Evolutionary conservation across 257 asterid genomes (phyloP), one percentile per base, ranked within the genome.

Genomic region (Pogostemon cablin): DNA sequence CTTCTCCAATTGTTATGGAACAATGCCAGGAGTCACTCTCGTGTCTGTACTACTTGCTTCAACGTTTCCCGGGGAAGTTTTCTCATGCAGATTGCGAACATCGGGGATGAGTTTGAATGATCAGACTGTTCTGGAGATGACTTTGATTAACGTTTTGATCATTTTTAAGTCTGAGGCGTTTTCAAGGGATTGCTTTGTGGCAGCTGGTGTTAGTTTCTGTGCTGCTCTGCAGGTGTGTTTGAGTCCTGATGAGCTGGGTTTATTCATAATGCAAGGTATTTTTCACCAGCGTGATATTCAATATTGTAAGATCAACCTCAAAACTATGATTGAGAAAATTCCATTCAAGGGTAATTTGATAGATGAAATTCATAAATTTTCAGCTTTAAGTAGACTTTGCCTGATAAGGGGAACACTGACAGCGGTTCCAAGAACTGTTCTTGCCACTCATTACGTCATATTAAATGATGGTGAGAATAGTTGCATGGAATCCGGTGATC

Each of bases 1-100:
- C 96, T 50, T 91, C 99, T 12, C 99, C 99, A 2, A 69, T 93
- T 53, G 96, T 91, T 39, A 87, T 93, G 96, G 98, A 91, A 62
- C 97, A 93, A 66, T 93, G 96, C 79, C 97, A 93, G 82, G 99
- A 93, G 78, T 96, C 99, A 3, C 87, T 93, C 65, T 93, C 99
- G 12, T 91, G 99, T 81, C 53, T 89, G 82, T 93, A 91, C 75
- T 93, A 93, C 87, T 71, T 91, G 86, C 88, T 93, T 41, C 99
- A 90, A 72, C 95, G 98, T 35, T 91, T 86, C 75, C 99, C 99
- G 0, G 77, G 44, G 11, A 86, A 75, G 79, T 87, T 93, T 44
- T 25, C 43, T 42, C 57, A 61, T 60, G 57, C 9, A 8, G 71
- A 60, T 46, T 62, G 62, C n/a, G 74, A 34, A 67, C 47, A 46